Base-by-base conservation (phyloP, 495 filamentous ascomycete species). In the Aspergillus mulundensis region DNA sequence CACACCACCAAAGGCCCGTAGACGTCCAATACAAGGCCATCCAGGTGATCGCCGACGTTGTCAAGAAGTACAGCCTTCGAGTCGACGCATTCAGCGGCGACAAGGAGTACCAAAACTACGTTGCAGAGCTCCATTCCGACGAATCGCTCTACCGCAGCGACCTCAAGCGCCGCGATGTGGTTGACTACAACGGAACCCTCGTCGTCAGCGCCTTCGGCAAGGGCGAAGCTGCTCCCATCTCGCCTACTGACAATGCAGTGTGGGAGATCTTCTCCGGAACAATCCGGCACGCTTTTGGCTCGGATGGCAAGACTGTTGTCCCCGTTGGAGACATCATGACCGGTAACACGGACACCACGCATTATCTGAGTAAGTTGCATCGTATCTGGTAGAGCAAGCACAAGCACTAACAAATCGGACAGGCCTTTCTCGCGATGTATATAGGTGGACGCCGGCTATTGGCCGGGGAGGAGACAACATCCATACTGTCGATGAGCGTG, bases 291-390 rank as follows among this genome's bases (percentile, higher is more conserved):
- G 23, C 43, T 16, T 46, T 46, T 46, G 43, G 11, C 5, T 12
- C 24, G 1, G 24, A 30, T 8, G 23, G 15, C 7, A 46, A 46
- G 23, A 46, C 43, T 5, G 43, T 46, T 28, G 43, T 46, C 5
- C 43, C 43, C 0, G 43, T 46, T 46, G 43, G 43, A 25, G 21
- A 46, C 21, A 46, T 46, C 11, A 46, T 46, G 43, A 46, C 43
- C 10, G 43, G 43, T 1, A 46, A 46, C 21, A 46, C 43, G 14
- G 43, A 46, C 24, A 46, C 43, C 7, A 25, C 11, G 12, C 14
- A 46, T 30, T 46, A 46, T n/a, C 21, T 46, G 21, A 46, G 43
- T 46, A 25, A 46, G 43, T 28, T 15, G 2, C 4, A 2, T 5
- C 14, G 1, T 25, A 8, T 1, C n/a, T 46, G 10, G 6, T 5